Conservation (phyloP, 139 green algal species). For the Yamagishiella unicocca region DNA sequence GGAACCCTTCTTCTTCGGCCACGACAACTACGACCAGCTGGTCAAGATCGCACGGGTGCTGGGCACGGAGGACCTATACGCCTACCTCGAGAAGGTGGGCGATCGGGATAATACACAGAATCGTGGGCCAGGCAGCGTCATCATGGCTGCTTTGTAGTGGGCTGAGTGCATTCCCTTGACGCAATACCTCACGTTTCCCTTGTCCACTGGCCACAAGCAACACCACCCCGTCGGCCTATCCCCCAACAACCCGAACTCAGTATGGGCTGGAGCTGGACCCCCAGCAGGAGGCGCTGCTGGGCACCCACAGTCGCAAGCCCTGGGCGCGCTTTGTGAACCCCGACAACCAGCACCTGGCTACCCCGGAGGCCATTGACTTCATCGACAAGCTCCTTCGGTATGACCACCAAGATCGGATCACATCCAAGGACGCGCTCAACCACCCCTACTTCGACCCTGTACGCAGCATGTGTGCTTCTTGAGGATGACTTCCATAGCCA, state of each 20-base stretch:
- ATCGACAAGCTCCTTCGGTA: conserved; percentile 92
- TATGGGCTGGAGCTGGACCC: conserved; percentile 97
- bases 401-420: conserved; percentile 84
- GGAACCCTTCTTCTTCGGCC: conserved; percentile 98
- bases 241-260: conserved; percentile 11
- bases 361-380: conserved; percentile 95
- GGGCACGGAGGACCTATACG: conserved; percentile 92
- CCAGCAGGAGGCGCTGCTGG: conserved; percentile 93
- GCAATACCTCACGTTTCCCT: not conserved
- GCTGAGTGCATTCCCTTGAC: not conserved
- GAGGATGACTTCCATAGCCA: too few relatives aligned
- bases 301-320: conserved; percentile 86
- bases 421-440: conserved; percentile 92
- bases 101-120: not conserved
- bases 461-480: conserved; percentile 53
- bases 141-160: not conserved
- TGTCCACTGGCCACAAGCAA: not conserved
- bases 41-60: conserved; percentile 98
- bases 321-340: conserved; percentile 96
- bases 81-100: conserved; percentile 86
- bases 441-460: conserved; percentile 97
- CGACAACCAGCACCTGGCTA: conserved; percentile 97
- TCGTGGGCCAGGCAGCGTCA: not conserved
- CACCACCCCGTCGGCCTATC: not conserved
- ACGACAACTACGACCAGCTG: conserved; percentile 99